phyloP scores from a whole-genome alignment of 176 grass and related monocot genomes.

The Oropetium thomaeum region DNA sequence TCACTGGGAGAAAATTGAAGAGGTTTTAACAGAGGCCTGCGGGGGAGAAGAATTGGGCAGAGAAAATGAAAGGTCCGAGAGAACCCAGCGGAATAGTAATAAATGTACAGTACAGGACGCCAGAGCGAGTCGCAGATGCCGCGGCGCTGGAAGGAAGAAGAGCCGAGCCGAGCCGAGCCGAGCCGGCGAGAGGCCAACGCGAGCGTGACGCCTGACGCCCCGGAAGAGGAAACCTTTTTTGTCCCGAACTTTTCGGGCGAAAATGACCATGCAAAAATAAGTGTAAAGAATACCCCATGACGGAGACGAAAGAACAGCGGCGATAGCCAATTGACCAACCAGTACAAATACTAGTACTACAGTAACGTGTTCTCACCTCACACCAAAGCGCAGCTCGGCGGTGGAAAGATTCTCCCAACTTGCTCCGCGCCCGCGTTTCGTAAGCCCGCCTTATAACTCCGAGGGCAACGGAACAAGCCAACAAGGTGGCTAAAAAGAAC shows the following conservation, averaged over 20 bases:
- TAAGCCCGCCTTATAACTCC: not conserved
- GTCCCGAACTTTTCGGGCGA: not conserved
- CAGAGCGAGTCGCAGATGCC: not conserved
- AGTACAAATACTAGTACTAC: too few relatives aligned
- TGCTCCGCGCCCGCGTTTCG: not conserved
- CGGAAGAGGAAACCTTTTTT: conserved; percentile 33
- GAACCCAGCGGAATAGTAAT: not conserved
- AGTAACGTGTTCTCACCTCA: conserved; percentile 20
- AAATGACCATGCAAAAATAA: too few relatives aligned
- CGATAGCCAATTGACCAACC: too few relatives aligned
- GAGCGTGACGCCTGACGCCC: conserved; percentile 19
- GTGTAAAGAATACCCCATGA: too few relatives aligned
- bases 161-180: not conserved
- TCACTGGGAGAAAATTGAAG: not conserved
- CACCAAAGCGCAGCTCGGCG: not conserved
- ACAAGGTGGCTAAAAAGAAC: conserved; percentile 13
- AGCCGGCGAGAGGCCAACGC: not conserved
- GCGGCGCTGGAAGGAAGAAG: not conserved
- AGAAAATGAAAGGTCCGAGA: not conserved
- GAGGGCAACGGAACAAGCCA: conserved; percentile 41
- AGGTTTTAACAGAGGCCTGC: conserved; percentile 1
- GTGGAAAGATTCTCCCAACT: conserved; percentile 27
- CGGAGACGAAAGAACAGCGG: too few relatives aligned
- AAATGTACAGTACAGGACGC: conserved; percentile 16
- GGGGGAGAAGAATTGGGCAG: conserved; percentile 5